Base-by-base conservation (phyloP, 1,284 basidiomycete species). In the Golubevia sp. region DNA sequence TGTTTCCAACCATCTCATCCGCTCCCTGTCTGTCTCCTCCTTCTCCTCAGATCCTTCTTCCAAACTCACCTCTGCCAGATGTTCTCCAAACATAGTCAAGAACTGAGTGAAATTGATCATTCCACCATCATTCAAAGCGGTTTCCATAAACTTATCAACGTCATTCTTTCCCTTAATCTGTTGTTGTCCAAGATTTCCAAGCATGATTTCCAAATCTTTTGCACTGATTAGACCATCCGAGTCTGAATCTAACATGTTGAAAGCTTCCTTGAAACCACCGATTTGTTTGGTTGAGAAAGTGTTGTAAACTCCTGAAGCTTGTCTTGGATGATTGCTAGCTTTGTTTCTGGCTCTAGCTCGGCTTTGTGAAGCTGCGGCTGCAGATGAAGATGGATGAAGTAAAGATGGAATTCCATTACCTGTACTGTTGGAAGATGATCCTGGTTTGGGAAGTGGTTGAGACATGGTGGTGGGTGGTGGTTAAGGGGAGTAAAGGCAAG, bases 251-350 rank as follows among this genome's bases (percentile, higher is more conserved):
- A 81, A 67, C 68, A 74, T 70, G 61, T 68, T 70, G 62, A 83
- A 83, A 8, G 79, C 80, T 48, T 81, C 79, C 56, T 80, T 74
- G 68, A 83, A 75, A 49, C 77, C 76, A 55, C 76, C 69, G 63
- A 83, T 82, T 63, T 83, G 80, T 59, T 76, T 76, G 1, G 75
- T 64, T 13, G 70, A 70, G 54, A 82, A 77, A 49, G 74, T 63
- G 54, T 64, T 75, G 67, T 77, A 79, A 24, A 76, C 70, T 1
- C 67, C 71, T 7, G 74, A 77, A 18, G 72, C 70, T 55, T 77
- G 74, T 24, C 76, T 74, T 13, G 76, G 76, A 27, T 79, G 74
- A 50, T 56, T 55, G 51, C 21, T 53, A 53, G 44, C 50, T 23
- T 20, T 50, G 27, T 15, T 50, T 50, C 23, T 50, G 34, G 23